A percentile compares a stretch with the other conserved stretches of the same genome.
Evolutionary conservation across 140 eudicot genomes (phyloP).

Genomic region (Flaveria floridana): DNA sequence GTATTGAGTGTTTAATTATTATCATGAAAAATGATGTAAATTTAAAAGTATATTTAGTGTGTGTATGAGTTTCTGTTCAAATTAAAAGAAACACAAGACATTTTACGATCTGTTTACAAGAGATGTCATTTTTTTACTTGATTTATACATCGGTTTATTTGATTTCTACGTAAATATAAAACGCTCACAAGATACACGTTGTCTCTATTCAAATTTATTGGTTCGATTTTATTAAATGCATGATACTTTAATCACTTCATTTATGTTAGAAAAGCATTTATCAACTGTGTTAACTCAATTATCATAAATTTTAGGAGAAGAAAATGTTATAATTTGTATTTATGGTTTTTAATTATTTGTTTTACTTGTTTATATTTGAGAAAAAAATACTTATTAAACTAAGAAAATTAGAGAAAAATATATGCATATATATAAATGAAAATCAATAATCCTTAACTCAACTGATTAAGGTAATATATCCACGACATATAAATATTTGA

Average conservation of each 20-base stretch:
- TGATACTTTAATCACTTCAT: neutral
- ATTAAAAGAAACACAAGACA: too few relatives aligned
- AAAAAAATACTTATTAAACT: neutral
- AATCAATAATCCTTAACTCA: too few relatives aligned
- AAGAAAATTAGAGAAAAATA: neutral
- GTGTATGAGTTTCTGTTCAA: too few relatives aligned
- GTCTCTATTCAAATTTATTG: neutral
- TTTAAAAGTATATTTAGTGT: too few relatives aligned
- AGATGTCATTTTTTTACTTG: too few relatives aligned
- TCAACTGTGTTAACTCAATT: neutral
- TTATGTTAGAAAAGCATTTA: neutral
- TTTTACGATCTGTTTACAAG: too few relatives aligned
- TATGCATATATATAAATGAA: too few relatives aligned
- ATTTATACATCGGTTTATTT: neutral
- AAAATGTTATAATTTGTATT: neutral
- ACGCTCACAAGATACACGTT: neutral
- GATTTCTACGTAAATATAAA: neutral
- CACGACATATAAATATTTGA: too few relatives aligned
- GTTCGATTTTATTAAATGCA: constrained; percentile 6
- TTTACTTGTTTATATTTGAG: neutral
- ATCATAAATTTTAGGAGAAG: neutral
- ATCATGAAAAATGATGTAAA: too few relatives aligned
- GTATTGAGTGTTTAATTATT: too few relatives aligned
- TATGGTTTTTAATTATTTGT: neutral
- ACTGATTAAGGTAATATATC: too few relatives aligned